Conservation (phyloP, 306 rosid genomes). For the Cucumis melo region DNA sequence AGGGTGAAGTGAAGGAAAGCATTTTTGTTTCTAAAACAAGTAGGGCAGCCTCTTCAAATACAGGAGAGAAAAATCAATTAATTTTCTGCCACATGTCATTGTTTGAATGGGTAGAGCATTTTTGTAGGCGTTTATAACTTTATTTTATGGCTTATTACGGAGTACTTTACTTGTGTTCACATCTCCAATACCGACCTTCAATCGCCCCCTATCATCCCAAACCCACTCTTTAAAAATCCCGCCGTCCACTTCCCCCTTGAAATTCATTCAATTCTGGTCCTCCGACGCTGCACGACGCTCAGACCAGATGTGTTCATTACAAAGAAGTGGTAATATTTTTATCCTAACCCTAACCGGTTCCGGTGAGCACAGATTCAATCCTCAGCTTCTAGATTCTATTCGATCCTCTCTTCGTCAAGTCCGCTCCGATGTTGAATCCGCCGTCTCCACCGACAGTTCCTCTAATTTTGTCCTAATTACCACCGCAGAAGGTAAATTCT, state of each 20-base stretch:
- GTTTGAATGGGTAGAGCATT: no score
- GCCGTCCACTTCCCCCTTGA: neutral
- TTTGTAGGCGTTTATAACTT: no score
- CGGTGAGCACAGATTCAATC: slow-evolving; percentile 64
- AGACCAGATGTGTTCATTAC: slow-evolving; percentile 44
- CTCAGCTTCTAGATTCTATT: slow-evolving; percentile 41
- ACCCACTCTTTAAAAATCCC: neutral
- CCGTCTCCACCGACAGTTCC: slow-evolving; percentile 3
- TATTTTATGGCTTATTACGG: no score
- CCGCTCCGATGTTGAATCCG: slow-evolving; percentile 24
- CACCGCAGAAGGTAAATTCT: slow-evolving; percentile 76
- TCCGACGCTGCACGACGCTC: neutral
- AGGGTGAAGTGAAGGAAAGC: no score
- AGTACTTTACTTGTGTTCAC: neutral
- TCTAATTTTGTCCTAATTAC: slow-evolving; percentile 56
- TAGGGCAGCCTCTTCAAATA: no score
- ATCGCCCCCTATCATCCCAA: neutral
- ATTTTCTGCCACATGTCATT: no score
- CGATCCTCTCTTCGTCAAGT: slow-evolving; percentile 35
- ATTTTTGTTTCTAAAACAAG: no score
- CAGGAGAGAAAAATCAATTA: no score
- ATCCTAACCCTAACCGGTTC: slow-evolving; percentile 53
- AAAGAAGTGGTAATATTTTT: slow-evolving; percentile 53
- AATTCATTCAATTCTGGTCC: neutral
- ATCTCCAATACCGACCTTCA: neutral